phyloP scores from a whole-genome alignment of 352 stramenopile species.

The Nothophytophthora sp. region DNA sequence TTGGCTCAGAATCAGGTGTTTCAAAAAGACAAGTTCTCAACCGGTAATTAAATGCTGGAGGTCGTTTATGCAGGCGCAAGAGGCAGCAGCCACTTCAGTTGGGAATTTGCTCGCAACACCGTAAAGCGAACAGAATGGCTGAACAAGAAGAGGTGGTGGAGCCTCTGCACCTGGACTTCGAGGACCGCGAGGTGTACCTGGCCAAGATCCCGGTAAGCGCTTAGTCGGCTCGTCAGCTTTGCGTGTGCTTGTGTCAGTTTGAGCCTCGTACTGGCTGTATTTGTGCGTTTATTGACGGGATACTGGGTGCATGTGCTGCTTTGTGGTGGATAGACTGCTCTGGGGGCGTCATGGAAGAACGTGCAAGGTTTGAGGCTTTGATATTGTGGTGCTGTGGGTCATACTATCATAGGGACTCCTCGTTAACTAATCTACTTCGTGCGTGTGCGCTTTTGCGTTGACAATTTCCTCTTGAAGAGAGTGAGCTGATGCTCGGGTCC shows the following conservation, averaged over 20 bases:
- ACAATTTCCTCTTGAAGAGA: conserved; percentile 44
- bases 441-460: neutral
- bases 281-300: conserved; percentile 1
- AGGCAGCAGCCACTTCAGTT: too few relatives aligned
- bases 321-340: conserved; percentile 44
- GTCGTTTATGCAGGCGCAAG: too few relatives aligned
- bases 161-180: conserved; percentile 84
- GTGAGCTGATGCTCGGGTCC: conserved; percentile 79
- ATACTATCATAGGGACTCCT: too few relatives aligned
- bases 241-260: neutral
- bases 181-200: conserved; percentile 88
- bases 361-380: too few relatives aligned
- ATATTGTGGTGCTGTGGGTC: too few relatives aligned
- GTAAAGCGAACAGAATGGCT: conserved; percentile 36
- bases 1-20: neutral
- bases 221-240: too few relatives aligned
- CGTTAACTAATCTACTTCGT: too few relatives aligned
- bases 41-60: too few relatives aligned
- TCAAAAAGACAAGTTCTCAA: too few relatives aligned
- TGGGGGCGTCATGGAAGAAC: conserved; percentile 82
- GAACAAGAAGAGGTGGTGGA: conserved; percentile 92
- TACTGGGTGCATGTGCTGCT: conserved; percentile 5
- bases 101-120: conserved; percentile 2
- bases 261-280: neutral
- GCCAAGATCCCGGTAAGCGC: conserved; percentile 86